A percentile compares a stretch with the other conserved stretches of the same genome.
These are phyloP conservation scores for Lachancea mirantina DNA, from an alignment of 805 yeast species.

Conservation along the genomic window DNA sequence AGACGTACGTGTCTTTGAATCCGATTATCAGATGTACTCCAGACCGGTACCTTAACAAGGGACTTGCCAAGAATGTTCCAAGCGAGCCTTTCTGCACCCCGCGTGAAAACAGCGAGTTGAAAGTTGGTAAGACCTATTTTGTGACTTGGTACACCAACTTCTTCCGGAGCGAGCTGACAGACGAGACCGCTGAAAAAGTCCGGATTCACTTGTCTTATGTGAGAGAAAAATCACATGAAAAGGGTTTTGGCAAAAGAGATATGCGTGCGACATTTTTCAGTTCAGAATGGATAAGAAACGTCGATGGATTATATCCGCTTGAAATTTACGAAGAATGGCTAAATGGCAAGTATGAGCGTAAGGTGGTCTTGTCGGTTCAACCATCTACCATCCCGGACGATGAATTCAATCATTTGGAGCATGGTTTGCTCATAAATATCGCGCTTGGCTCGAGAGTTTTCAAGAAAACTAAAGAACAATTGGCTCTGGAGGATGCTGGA, in stretches of 20 bases:
- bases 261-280: constrained; percentile 47
- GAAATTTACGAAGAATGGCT: constrained; percentile 61
- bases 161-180: constrained; percentile 36
- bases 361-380: constrained; percentile 63
- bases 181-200: constrained; percentile 49
- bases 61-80: constrained; percentile 43
- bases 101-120: constrained; percentile 48
- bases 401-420: constrained; percentile 49
- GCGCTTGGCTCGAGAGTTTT: constrained; percentile 36
- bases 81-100: constrained; percentile 89
- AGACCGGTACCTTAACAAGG: constrained; percentile 58
- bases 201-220: constrained; percentile 61
- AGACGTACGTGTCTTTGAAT: constrained; percentile 60
- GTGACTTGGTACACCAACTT: constrained; percentile 72
- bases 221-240: constrained; percentile 45
- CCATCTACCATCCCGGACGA: constrained; percentile 61
- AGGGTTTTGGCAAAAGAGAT: constrained; percentile 49
- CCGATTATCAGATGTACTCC: constrained; percentile 87
- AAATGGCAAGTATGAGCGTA: constrained; percentile 43
- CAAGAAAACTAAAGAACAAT: constrained; percentile 37
- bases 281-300: constrained; percentile 63
- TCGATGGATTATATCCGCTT: constrained; percentile 58
- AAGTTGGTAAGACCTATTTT: constrained; percentile 59
- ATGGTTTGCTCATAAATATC: constrained; percentile 45
- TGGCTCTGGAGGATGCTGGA: constrained; percentile 40